phyloP scores from a whole-genome alignment of 352 stramenopile species.

The Stramenopiles sp. region DNA sequence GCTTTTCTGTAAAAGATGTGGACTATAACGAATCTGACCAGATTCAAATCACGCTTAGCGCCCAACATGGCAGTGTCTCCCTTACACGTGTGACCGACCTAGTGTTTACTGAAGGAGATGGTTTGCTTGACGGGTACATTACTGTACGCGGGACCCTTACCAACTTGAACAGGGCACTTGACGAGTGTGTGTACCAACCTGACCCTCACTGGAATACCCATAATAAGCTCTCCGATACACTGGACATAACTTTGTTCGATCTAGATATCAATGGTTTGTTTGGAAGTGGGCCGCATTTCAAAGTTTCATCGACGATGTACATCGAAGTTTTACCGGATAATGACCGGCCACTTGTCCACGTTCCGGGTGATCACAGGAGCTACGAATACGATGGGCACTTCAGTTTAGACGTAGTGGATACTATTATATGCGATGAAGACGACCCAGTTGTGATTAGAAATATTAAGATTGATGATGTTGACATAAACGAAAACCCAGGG shows the following conservation, averaged over 20 bases:
- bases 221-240: neutral
- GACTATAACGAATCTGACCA: neutral
- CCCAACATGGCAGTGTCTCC: neutral
- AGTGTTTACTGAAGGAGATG: neutral
- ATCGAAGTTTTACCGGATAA: neutral
- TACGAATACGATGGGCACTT: neutral
- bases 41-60: neutral
- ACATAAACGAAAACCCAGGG: neutral
- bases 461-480: neutral
- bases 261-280: neutral
- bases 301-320: neutral
- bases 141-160: neutral
- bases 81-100: neutral
- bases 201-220: neutral
- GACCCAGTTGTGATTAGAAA: neutral
- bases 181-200: neutral
- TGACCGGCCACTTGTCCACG: neutral
- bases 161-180: neutral
- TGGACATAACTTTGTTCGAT: neutral
- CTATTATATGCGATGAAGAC: neutral
- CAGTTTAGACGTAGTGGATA: neutral
- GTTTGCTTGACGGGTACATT: neutral
- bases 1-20: neutral
- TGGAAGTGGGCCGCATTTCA: neutral
- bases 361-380: neutral